Percentiles rank a stretch among this genome's conserved stretches.
These are phyloP conservation scores for Gloeostereum incarnatum DNA, from an alignment of 768 basidiomycete species.

Conservation along the genomic window DNA sequence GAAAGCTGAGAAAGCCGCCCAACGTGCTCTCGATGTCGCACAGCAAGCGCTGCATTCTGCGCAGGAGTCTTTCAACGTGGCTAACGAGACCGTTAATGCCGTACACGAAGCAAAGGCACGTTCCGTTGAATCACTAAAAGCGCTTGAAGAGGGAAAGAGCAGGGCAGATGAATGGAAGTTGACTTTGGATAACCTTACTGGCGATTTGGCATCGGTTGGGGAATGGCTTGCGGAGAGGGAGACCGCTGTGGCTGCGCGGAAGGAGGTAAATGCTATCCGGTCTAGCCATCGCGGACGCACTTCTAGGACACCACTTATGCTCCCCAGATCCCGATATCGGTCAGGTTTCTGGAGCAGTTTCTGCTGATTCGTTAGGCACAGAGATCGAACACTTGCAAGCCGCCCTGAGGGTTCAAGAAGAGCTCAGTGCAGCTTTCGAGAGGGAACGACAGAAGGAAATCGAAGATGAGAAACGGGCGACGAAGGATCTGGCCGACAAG, in stretches of 20 bases:
- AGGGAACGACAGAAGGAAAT: background rate
- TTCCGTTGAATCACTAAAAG: conserved; percentile 14
- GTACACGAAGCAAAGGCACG: conserved; percentile 15
- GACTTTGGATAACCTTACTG: background rate
- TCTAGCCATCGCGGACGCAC: no score
- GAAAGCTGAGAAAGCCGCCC: background rate
- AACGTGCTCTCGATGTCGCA: background rate
- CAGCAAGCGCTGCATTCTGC: conserved; percentile 2
- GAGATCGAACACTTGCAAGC: background rate
- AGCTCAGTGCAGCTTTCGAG: background rate
- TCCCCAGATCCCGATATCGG: no score
- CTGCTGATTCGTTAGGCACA: no score
- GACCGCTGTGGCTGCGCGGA: background rate
- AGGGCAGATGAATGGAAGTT: background rate
- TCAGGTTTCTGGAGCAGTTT: no score
- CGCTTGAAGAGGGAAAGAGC: conserved; percentile 10
- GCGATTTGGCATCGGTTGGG: background rate
- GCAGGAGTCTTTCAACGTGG: conserved; percentile 9
- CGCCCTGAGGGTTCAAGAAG: background rate
- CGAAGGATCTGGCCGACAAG: background rate
- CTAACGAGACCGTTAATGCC: conserved; percentile 15
- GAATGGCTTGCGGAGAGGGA: background rate
- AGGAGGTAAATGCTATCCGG: no score
- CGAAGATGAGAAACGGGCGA: background rate
- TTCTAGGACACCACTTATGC: no score